Conservation (phyloP, 129 eudicot species). For the Rutidosis leptorrhynchoides region DNA sequence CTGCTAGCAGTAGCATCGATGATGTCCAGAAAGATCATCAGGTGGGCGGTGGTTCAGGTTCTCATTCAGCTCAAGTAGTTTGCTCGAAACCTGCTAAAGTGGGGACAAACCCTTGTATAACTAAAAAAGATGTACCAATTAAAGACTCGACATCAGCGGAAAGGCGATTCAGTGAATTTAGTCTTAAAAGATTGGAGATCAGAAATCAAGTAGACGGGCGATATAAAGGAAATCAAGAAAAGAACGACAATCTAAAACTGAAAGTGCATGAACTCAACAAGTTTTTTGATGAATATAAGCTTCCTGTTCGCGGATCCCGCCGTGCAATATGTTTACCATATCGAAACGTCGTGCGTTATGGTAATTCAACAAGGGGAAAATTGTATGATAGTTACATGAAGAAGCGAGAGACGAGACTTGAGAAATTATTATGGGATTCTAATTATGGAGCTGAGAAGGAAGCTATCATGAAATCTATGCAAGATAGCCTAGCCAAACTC, state of each 20-base stretch:
- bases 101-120: not conserved
- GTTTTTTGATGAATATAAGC: conserved; percentile 7
- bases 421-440: not conserved
- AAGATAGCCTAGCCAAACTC: conserved; percentile 13
- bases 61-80: not conserved
- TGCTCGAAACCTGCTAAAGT: not conserved
- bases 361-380: conserved; percentile 1
- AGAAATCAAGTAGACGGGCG: not conserved
- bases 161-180: not conserved
- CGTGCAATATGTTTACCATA: not conserved
- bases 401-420: not conserved
- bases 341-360: not conserved
- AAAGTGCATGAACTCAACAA: not conserved
- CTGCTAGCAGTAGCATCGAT: not conserved
- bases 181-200: not conserved
- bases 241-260: not conserved
- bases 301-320: not conserved
- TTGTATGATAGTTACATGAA: not conserved
- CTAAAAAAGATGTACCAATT: not conserved
- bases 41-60: not conserved
- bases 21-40: conserved; percentile 5
- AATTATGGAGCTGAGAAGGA: conserved; percentile 8
- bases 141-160: not conserved
- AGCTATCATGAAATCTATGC: conserved; percentile 5
- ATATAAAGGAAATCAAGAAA: not conserved